phyloP scores from a whole-genome alignment of 768 basidiomycete genomes.

The Hygrophoropsis aurantiaca region DNA sequence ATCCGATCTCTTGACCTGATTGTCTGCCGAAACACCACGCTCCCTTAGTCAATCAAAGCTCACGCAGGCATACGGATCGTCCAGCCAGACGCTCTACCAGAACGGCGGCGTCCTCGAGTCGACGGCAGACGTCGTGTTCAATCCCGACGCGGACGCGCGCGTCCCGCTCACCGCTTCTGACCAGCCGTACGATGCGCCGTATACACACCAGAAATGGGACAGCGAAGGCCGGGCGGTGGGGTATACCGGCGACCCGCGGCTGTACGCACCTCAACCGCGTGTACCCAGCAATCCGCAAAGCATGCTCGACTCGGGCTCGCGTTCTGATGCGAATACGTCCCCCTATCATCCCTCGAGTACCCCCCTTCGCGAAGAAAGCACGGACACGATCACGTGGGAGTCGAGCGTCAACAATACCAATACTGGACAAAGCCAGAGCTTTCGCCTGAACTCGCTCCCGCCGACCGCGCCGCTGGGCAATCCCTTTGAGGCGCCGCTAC shows the following conservation, averaged over 20 bases:
- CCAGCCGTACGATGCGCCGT: constrained; percentile 26
- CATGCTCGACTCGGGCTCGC: too few relatives aligned
- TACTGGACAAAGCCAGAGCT: constrained; percentile 18
- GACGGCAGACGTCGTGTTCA: constrained; percentile 32
- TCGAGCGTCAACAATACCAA: constrained; percentile 23
- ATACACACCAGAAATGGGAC: constrained; percentile 57
- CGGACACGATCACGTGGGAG: constrained; percentile 31
- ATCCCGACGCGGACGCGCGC: constrained; percentile 38
- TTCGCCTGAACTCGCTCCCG: constrained; percentile 17
- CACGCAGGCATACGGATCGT: constrained; percentile 21
- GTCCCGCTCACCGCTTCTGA: constrained; percentile 41
- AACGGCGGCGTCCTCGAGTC: constrained; percentile 27
- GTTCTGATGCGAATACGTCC: too few relatives aligned
- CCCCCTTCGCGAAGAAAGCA: constrained; percentile 23
- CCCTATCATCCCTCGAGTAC: too few relatives aligned
- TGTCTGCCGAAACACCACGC: too few relatives aligned
- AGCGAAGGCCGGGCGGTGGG: constrained; percentile 48
- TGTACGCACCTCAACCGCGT: constrained; percentile 56
- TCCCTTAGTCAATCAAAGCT: constrained; percentile 54
- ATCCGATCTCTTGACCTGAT: constrained; percentile 4
- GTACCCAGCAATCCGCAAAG: too few relatives aligned
- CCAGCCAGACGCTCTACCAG: constrained; percentile 20
- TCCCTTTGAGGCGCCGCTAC: constrained; percentile 21
- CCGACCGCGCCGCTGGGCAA: constrained; percentile 20
- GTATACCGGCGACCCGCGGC: constrained; percentile 40